A percentile compares a stretch with the other conserved stretches of the same genome.
phyloP scores from a whole-genome alignment of 257 asterid species.

The Linaria vulgaris region DNA sequence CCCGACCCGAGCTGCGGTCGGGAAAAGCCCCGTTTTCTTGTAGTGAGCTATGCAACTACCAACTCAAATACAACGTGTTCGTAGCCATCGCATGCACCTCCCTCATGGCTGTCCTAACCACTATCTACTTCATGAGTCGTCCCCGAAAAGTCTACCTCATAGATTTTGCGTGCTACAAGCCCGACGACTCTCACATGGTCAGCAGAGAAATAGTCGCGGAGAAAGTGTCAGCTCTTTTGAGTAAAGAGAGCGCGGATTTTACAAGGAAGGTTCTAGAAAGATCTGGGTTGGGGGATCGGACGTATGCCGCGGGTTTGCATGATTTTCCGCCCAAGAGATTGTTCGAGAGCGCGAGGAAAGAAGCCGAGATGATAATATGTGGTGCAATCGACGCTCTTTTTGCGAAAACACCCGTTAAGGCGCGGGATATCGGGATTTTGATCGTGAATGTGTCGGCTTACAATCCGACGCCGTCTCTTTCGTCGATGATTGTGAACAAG shows the following conservation, averaged over 20 bases:
- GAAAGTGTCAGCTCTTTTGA: constrained; percentile 10
- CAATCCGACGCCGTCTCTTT: constrained; percentile 54
- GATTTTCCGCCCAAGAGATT: constrained; percentile 32
- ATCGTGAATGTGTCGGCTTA: constrained; percentile 46
- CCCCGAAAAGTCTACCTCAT: constrained; percentile 42
- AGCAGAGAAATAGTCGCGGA: constrained; percentile 23
- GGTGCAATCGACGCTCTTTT: constrained; percentile 50
- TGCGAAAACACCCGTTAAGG: constrained; percentile 40
- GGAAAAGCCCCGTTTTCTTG: no score
- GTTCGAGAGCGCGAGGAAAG: constrained; percentile 37
- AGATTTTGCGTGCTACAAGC: constrained; percentile 46
- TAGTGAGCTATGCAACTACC: constrained; percentile 35
- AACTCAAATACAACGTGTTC: constrained; percentile 29
- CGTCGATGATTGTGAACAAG: constrained; percentile 49
- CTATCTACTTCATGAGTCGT: constrained; percentile 33
- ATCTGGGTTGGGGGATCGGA: constrained; percentile 42
- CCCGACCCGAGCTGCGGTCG: no score
- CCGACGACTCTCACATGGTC: constrained; percentile 25
- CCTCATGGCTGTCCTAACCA: constrained; percentile 32
- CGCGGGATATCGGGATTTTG: constrained; percentile 48
- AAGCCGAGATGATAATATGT: constrained; percentile 42
- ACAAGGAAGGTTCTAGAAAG: constrained; percentile 36
- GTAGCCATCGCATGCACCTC: constrained; percentile 23
- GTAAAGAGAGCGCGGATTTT: constrained; percentile 32
- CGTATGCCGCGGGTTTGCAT: constrained; percentile 26